Conservation (phyloP, 345 rosid species). For the Psidium friedrichsthalianum region DNA sequence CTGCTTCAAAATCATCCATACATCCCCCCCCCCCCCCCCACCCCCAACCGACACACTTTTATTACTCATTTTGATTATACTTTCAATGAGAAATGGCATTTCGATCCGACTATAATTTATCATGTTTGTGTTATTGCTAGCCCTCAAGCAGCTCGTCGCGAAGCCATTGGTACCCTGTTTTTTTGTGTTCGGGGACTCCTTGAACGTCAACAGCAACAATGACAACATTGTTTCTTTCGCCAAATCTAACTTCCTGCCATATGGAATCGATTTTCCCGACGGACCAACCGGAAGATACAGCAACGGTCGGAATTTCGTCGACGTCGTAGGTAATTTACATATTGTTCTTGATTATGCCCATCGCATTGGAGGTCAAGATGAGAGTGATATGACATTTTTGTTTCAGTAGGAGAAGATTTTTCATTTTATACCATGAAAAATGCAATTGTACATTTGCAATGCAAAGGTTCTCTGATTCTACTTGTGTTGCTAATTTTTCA, state of each 20-base stretch:
- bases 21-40: too few species aligned
- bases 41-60: too few species aligned
- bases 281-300: constrained; percentile 19
- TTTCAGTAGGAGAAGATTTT: too few species aligned
- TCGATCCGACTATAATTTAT: background rate
- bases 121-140: background rate
- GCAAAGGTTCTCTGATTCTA: too few species aligned
- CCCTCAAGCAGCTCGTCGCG: background rate
- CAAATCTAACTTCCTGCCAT: constrained; percentile 5
- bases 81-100: background rate
- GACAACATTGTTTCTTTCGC: background rate
- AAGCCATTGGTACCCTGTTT: constrained; percentile 10
- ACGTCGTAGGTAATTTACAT: background rate
- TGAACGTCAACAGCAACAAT: constrained; percentile 14
- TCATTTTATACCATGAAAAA: too few species aligned
- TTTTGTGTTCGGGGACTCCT: constrained; percentile 24
- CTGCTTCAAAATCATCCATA: background rate
- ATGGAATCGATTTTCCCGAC: constrained; percentile 10
- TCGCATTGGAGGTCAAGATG: too few species aligned
- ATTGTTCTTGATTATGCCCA: background rate
- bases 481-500: too few species aligned
- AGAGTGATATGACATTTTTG: too few species aligned
- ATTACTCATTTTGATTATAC: too few species aligned
- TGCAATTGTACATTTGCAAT: too few species aligned
- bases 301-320: constrained; percentile 7